Percentiles rank a stretch among this genome's conserved stretches.
phyloP scores from a whole-genome alignment of 192 early-diverging fungal species.

The Rhizoclosmatium sp. region DNA sequence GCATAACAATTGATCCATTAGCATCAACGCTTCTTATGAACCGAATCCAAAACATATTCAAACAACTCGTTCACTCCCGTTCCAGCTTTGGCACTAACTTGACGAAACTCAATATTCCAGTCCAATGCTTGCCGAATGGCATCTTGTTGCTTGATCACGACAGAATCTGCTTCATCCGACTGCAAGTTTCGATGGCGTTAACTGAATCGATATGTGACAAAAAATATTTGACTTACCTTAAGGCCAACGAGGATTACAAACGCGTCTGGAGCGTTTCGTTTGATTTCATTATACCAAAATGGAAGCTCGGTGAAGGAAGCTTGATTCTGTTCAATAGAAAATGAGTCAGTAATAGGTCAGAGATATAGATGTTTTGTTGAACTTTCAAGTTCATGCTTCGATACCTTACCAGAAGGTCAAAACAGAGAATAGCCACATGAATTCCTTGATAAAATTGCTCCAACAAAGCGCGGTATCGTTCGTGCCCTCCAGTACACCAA shows the following conservation, averaged over 20 bases:
- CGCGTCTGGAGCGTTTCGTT: constrained; percentile 57
- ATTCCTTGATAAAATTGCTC: constrained; percentile 60
- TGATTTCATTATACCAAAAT: constrained; percentile 68
- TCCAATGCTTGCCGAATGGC: constrained; percentile 62
- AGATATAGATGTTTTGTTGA: not conserved
- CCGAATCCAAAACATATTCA: constrained; percentile 40
- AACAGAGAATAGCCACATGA: constrained; percentile 60
- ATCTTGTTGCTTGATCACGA: constrained; percentile 57
- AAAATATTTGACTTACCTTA: constrained; percentile 37
- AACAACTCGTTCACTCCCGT: constrained; percentile 62
- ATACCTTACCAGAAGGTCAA: constrained; percentile 51
- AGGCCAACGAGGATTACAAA: constrained; percentile 54
- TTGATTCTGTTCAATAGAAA: constrained; percentile 26
- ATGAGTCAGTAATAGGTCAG: not conserved
- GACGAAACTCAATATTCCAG: constrained; percentile 58
- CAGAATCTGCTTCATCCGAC: constrained; percentile 61
- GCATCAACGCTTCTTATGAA: not conserved
- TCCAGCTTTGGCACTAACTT: constrained; percentile 62
- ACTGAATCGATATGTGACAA: not conserved
- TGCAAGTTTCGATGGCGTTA: constrained; percentile 2
- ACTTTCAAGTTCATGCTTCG: not conserved
- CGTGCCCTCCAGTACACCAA: constrained; percentile 63
- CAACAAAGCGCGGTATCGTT: constrained; percentile 59
- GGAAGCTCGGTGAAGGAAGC: constrained; percentile 59
- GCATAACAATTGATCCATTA: not conserved